Evolutionary conservation across 2,329 filamentous ascomycete genomes (phyloP).

Genomic region (Colletotrichum falcatum): DNA sequence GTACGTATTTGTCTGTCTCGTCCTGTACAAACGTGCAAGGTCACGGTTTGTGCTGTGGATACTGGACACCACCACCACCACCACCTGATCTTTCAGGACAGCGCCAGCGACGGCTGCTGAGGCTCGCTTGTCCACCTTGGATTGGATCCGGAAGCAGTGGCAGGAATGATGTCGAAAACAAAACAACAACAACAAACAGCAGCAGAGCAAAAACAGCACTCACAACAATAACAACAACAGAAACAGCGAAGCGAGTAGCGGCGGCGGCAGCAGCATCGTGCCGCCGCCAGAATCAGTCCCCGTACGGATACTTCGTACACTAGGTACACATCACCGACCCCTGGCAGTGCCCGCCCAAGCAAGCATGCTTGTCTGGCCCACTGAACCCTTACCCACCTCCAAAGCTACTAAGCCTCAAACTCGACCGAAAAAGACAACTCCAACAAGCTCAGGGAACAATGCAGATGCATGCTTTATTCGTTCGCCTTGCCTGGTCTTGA

Average conservation of each 20-base stretch:
- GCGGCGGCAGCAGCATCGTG: too few relatives aligned
- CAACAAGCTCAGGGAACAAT: constrained; percentile 4
- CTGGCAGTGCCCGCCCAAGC: constrained; percentile 1
- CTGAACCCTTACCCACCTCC: constrained; percentile 27
- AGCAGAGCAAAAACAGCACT: not conserved
- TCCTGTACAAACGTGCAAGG: not conserved
- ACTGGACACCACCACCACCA: constrained; percentile 18
- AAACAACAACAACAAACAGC: not conserved
- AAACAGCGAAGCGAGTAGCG: too few relatives aligned
- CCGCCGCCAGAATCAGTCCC: not conserved
- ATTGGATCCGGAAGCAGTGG: not conserved
- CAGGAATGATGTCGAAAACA: not conserved
- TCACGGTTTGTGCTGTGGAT: constrained; percentile 25
- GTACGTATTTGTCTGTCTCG: not conserved
- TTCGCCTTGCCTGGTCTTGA: constrained; percentile 26
- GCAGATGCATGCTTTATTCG: not conserved
- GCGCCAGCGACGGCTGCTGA: too few relatives aligned
- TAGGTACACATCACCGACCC: constrained; percentile 16
- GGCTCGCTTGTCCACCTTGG: too few relatives aligned
- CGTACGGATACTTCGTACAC: too few relatives aligned
- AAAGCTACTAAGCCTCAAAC: constrained; percentile 25
- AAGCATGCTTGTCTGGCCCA: constrained; percentile 4
- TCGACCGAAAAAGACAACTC: constrained; percentile 36
- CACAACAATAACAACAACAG: too few relatives aligned
- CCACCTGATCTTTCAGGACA: too few relatives aligned